Evolutionary conservation across 768 basidiomycete species (phyloP), one percentile per base, ranked within the genome.

Genomic region (Nevesoporus exiguus): DNA sequence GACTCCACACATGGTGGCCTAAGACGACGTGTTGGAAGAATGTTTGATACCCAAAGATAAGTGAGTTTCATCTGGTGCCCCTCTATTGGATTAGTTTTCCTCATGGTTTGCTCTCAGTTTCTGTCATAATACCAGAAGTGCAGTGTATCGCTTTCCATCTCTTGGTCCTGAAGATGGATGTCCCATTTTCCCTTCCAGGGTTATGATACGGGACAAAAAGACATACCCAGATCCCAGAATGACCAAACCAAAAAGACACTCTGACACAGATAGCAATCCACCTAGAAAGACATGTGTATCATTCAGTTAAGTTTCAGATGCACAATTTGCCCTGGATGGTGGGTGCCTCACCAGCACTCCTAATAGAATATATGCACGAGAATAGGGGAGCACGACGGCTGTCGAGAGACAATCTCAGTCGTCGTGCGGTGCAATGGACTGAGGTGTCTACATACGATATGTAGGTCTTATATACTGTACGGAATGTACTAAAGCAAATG

Each of bases 11-110:
- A 49, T 47, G 34, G 41, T 64, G 2, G 73, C 72, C 0, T 61
- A 69, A 37, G 75, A 77, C 49, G 76, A 78, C 36, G 45, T 70
- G 14, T 79, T 76, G 49, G 64, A 72, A 34, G 72, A 74, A 11
- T 77, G 76, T 37, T 63, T 77, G 3, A 85, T 85, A 51, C 82
- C 83, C 7, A 74, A 75, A 51, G 83, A 81, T 58, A n/a, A 17
- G 57, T 40, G 6, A 17, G 8, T 29, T 17, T 9, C 36, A 9
- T 34, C 19, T 22, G 30, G n/a, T 14, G 15, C 30, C 14, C n/a
- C 15, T 48, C 33, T 25, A 14, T 33, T 25, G 24, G 13, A n/a
- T n/a, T 15, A 13, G 7, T 15, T 34, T 8, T n/a, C 3, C 27
- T 57, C 8, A 60, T 11, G 39, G 7, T 22, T 11, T 3, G 24